Base-by-base conservation (phyloP, 805 yeast genomes). In the Schizosaccharomyces lindneri region DNA sequence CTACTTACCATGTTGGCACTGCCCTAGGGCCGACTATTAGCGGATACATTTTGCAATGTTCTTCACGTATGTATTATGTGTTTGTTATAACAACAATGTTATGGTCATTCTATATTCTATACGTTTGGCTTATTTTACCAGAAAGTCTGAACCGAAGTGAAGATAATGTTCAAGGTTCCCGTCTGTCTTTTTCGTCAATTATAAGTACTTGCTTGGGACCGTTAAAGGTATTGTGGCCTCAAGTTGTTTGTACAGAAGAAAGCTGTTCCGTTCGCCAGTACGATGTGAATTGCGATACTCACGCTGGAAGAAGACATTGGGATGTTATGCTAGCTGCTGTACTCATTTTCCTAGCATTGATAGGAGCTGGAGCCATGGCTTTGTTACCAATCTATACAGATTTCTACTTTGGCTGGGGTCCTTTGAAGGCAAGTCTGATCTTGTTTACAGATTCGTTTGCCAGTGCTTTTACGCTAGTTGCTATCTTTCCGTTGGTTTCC, bases 341-440 rank as follows among this genome's bases (percentile, higher is more conserved):
- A 27, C 17, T 57, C 11, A 57, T 57, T 5, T 27, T n/a, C 5
- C 24, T 57, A 21, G 36, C 43, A 19, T 9, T 57, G 7, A n/a
- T 57, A 11, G 43, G 43, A 17, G 31, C 60, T 4, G 60, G 60
- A 19, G 43, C 60, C 2, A 57, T 57, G 60, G 48, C 27, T 36
- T 21, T 57, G 9, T 27, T 57, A 7, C 60, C 60, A 9, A n/a
- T 57, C n/a, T 57, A 57, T 41, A 13, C 60, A n/a, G 60, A 57
- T 31, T 24, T 15, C 4, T 7, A 21, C 11, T 31, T 57, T 27
- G 29, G 29, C n/a, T 57, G 60, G 60, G 43, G 60, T 36, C 43
- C 60, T 5, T 3, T 57, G 19, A 24, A 31, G 43, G 43, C 43
- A 17, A 57, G 60, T 43, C 17, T 41, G 1, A 27, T 57, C 9